A percentile compares a stretch with the other conserved stretches of the same genome.
These are phyloP conservation scores for Phytopythium vexans DNA, from an alignment of 352 stramenopile species.

Conservation along the genomic window DNA sequence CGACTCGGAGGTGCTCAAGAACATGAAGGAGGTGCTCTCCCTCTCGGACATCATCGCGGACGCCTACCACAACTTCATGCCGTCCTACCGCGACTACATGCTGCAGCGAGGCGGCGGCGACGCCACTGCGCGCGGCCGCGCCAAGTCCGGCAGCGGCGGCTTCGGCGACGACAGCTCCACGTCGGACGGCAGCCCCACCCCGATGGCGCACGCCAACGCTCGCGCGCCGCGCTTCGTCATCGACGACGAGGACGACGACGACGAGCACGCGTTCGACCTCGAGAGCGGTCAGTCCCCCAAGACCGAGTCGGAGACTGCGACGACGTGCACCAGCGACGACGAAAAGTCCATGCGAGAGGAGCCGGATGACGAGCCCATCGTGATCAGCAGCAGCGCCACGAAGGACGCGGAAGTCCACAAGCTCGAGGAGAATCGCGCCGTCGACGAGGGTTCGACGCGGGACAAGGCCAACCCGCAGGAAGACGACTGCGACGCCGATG, in stretches of 20 bases:
- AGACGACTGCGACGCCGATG: slow-evolving; percentile 17
- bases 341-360: slow-evolving; percentile 5
- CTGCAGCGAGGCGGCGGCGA: slow-evolving; percentile 63
- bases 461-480: slow-evolving; percentile 23
- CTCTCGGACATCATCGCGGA: slow-evolving; percentile 76
- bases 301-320: slow-evolving; percentile 2
- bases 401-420: slow-evolving; percentile 3
- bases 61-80: slow-evolving; percentile 88
- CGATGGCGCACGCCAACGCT: slow-evolving; percentile 51
- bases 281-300: slow-evolving; percentile 14
- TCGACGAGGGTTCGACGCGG: not conserved
- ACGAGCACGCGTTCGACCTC: slow-evolving; percentile 32
- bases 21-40: slow-evolving; percentile 88
- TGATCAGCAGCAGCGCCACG: slow-evolving; percentile 9
- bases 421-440: not conserved
- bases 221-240: slow-evolving; percentile 66
- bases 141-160: slow-evolving; percentile 31
- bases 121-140: slow-evolving; percentile 11
- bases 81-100: slow-evolving; percentile 84
- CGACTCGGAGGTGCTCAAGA: slow-evolving; percentile 82
- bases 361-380: slow-evolving; percentile 7
- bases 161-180: slow-evolving; percentile 45
- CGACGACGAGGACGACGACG: slow-evolving; percentile 67
- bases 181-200: slow-evolving; percentile 51
- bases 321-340: not conserved